Evolutionary conservation across 202 grass and related monocot genomes (phyloP).

Genomic region (Zoysia matrella): DNA sequence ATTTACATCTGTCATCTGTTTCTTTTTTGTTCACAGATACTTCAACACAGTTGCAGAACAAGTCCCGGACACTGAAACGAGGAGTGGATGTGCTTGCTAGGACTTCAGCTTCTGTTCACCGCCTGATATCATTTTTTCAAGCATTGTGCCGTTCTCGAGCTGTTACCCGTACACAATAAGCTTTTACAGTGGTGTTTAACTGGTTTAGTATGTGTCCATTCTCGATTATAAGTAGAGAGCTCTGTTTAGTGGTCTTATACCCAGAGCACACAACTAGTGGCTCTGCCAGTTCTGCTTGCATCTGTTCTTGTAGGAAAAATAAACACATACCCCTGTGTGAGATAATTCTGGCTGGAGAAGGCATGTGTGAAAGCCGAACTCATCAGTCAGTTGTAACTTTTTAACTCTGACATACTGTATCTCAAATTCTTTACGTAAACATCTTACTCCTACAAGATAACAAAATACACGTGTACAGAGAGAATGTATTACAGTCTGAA

Average conservation of each 20-base stretch:
- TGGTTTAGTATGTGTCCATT: constrained; percentile 11
- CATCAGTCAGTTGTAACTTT: neutral
- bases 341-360: no score
- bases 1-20: neutral
- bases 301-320: no score
- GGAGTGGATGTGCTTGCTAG: constrained; percentile 84
- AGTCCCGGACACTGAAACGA: constrained; percentile 55
- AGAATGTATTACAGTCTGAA: no score
- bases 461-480: no score
- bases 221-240: constrained; percentile 7
- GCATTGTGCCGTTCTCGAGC: neutral
- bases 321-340: no score
- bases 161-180: constrained; percentile 35
- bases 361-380: no score
- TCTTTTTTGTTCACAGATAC: constrained; percentile 61
- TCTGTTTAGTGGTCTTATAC: neutral
- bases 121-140: neutral
- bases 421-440: no score
- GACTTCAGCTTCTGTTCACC: constrained; percentile 13
- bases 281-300: no score
- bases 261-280: no score
- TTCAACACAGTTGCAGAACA: constrained; percentile 73
- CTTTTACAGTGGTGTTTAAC: constrained; percentile 13
- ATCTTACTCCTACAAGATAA: no score
- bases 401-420: neutral